A percentile compares a stretch with the other conserved stretches of the same genome.
Conservation (phyloP, 2,329 filamentous ascomycete species). For the Clarireedia paspali region DNA sequence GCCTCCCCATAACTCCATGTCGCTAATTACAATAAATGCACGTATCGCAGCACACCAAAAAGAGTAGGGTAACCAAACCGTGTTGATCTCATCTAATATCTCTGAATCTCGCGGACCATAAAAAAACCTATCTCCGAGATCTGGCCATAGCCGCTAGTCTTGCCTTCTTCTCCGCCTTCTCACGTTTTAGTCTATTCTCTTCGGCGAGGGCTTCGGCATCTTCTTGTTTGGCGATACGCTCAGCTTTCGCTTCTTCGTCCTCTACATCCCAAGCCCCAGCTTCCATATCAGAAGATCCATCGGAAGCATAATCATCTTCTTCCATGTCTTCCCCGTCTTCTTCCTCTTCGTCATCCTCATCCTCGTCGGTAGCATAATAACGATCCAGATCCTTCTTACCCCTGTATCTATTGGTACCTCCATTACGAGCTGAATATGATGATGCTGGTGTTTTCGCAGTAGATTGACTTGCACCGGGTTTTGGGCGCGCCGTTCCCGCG, state of each 20-base stretch:
- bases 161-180: slow-evolving; percentile 46
- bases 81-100: neutral
- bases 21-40: slow-evolving; percentile 8
- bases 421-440: slow-evolving; percentile 16
- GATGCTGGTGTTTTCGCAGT: slow-evolving; percentile 21
- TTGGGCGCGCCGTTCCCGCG: slow-evolving; percentile 56
- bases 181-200: slow-evolving; percentile 52
- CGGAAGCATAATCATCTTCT: slow-evolving; percentile 57
- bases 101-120: neutral
- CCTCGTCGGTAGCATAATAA: slow-evolving; percentile 29
- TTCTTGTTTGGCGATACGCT: slow-evolving; percentile 56
- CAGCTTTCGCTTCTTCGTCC: slow-evolving; percentile 58
- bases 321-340: slow-evolving; percentile 47
- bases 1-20: slow-evolving; percentile 5
- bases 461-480: slow-evolving; percentile 34
- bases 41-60: neutral
- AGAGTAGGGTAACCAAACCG: neutral
- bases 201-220: slow-evolving; percentile 57
- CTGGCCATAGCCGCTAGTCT: slow-evolving; percentile 28
- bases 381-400: slow-evolving; percentile 32
- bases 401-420: slow-evolving; percentile 15
- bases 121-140: slow-evolving; percentile 3
- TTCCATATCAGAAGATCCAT: slow-evolving; percentile 70
- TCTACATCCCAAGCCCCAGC: slow-evolving; percentile 68
- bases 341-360: slow-evolving; percentile 23